Base-by-base conservation (phyloP, 2,329 filamentous ascomycete species). In the Ascochyta lentis region DNA sequence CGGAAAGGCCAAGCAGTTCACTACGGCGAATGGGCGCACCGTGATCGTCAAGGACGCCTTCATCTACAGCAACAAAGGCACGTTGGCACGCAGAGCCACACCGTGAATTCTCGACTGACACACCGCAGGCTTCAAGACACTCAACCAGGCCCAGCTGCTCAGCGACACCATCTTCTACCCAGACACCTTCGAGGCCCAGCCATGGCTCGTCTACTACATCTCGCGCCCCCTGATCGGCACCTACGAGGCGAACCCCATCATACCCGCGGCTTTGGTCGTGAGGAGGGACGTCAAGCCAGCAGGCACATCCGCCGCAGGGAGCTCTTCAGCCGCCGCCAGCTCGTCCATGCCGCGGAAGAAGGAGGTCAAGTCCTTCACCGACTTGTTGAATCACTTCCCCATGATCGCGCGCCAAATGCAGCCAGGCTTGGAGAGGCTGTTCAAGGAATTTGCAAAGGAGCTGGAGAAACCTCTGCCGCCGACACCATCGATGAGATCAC, bases 341-440 rank as follows among this genome's bases (percentile, higher is more conserved):
- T 71, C 70, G 37, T 77, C 81, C 27, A 73, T 82, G 37, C 85
- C 86, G 6, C 84, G 84, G 59, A 97, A 96, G 78, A 97, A 96
- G 76, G 91, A 96, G 56, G 89, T 99, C 72, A 92, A 88, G 76
- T 91, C 86, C 31, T 99, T 99, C 72, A 88, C 89, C 58, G 95
- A 98, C 62, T 83, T 99, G 13, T 82, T 99, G 38, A 90, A 91
- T 64, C 87, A 92, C 66, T 99, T 98, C 64, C 95, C 95, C 1
- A 90, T 96, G 85, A 98, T 99, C 66, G 92, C 93, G 23, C 86
- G 91, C 56, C 95, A 99, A 76, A 96, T 99, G 92, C 92, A 97
- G 66, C 86, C 89, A 2, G 95, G 95, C 0, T 78, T 99, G 31
- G 94, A 99, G 69, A 89, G 88, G 68, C 79, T 98, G 24, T 96